Evolutionary conservation across 2,329 filamentous ascomycete species (phyloP), one percentile per base, ranked within the genome.

Genomic region (Camptophora hylomeconis): DNA sequence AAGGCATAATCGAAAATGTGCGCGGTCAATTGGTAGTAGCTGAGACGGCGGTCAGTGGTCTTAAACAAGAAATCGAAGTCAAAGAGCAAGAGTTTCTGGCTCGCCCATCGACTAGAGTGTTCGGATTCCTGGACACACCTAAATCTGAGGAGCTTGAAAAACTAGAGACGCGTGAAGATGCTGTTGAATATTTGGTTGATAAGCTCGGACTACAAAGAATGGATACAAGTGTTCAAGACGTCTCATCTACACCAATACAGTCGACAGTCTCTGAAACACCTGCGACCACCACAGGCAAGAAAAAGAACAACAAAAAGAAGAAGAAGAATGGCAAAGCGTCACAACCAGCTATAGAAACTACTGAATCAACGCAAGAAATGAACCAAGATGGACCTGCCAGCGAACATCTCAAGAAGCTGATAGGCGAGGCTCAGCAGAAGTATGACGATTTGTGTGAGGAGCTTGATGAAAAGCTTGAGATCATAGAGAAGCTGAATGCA

Each of bases 241-340:
- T n/a, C n/a, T 15, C 15, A 17, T 13, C 14, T 17, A 28, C 24
- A 19, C 11, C 28, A 6, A 21, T 24, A 14, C 8, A 26, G 15
- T 32, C 55, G 15, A 36, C 38, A 7, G 42, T 43, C 8, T 33
- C 40, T 10, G 45, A 48, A 20, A n/a, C n/a, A n/a, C n/a, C n/a
- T n/a, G 42, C 43, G 5, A 28, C 25, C 10, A 31, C 32, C 4
- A 7, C 45, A 5, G 27, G 36, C 6, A 49, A 82, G 55, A 86
- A 81, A 53, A 92, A 84, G 40, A 81, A 81, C 51, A 92, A 87
- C 62, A 93, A 92, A 67, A 80, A 76, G 56, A 87, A 86, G 61
- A 72, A 70, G 11, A 69, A 65, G 17, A 72, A 69, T 39, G 52
- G 52, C 5, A 51, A 54, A 5, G 54, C 61, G 6, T 53, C 57